Evolutionary conservation across 495 filamentous ascomycete genomes (phyloP), one percentile per base, ranked within the genome.

Genomic region (Tuber calosporum): DNA sequence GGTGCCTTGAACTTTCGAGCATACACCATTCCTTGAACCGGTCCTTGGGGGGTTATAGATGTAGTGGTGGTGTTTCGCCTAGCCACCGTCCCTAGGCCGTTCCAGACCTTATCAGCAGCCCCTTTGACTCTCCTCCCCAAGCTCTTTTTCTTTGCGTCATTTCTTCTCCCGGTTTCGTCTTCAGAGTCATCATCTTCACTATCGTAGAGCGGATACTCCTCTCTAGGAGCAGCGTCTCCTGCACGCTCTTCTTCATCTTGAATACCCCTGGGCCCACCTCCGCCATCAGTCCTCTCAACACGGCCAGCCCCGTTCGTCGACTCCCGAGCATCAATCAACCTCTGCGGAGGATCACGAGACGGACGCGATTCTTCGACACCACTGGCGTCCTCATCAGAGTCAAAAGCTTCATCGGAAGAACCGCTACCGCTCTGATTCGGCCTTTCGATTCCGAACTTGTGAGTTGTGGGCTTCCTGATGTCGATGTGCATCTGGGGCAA

Each of bases 401-500:
- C 84, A 20, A 86, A 83, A 17, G 89, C 88, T 53, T 92, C 92
- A 69, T 94, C 92, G 39, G 90, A 92, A 34, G 90, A 92, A 40
- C 89, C 86, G 36, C 88, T 90, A 7, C 89, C 89, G 69, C 90
- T 93, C 26, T 92, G 88, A 20, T 87, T 87, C 1, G 90, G 90
- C 41, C 94, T 86, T 77, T 91, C 87, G 79, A 99, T 98, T 74
- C 95, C 95, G 79, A 97, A 97, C 71, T 88, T 87, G 74, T 92
- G 92, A 0, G 88, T 91, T 26, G 87, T 86, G 0, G 95, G 93
- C 83, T 99, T 99, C 75, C 94, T 91, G 81, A 99, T 99, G 79
- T 99, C 95, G 58, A 93, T 88, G 76, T 93, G 91, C 96, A 99
- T 99, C 83, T 99, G 95, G 0, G 95, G 95, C 84, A 93, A 90